Evolutionary conservation across 345 rosid species (phyloP).

Genomic region (Geranium rotundifolium): DNA sequence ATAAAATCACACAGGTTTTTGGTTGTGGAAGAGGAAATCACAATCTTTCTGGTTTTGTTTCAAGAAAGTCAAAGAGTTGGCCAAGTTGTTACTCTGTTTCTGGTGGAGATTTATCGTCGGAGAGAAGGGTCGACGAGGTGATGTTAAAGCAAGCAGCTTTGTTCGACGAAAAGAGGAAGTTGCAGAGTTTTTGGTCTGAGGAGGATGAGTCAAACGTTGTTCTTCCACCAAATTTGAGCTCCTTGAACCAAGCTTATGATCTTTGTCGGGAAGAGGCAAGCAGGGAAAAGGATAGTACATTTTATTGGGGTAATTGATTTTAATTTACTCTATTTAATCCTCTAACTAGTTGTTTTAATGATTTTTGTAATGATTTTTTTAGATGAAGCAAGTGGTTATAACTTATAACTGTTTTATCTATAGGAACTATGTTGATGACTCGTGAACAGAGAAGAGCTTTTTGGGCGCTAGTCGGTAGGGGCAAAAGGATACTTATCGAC

Average conservation of each 20-base stretch:
- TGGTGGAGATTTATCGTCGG: slow-evolving; percentile 27
- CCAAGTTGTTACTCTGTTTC: too few relatives aligned
- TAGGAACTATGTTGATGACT: slow-evolving; percentile 53
- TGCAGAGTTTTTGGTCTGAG: slow-evolving; percentile 53
- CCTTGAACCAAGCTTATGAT: slow-evolving; percentile 62
- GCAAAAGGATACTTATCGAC: neutral
- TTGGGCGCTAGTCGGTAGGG: slow-evolving; percentile 54
- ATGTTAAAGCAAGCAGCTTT: too few relatives aligned
- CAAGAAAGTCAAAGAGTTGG: too few relatives aligned
- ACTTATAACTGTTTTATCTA: too few relatives aligned
- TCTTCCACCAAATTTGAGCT: slow-evolving; percentile 37
- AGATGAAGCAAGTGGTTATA: too few relatives aligned
- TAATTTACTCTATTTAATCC: too few relatives aligned
- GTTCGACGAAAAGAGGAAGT: slow-evolving; percentile 52
- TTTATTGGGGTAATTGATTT: slow-evolving; percentile 39
- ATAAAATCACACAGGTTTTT: too few relatives aligned
- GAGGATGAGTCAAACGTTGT: slow-evolving; percentile 38
- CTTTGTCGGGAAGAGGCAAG: slow-evolving; percentile 60
- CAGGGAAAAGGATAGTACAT: slow-evolving; percentile 70
- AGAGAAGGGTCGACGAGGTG: slow-evolving; percentile 32
- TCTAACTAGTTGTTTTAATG: too few relatives aligned
- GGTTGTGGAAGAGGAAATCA: too few relatives aligned
- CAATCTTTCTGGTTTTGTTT: too few relatives aligned
- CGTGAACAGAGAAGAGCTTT: slow-evolving; percentile 44
- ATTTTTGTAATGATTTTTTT: too few relatives aligned